Conservation (phyloP, 164 flowering plant genomes). For the Sedum album region DNA sequence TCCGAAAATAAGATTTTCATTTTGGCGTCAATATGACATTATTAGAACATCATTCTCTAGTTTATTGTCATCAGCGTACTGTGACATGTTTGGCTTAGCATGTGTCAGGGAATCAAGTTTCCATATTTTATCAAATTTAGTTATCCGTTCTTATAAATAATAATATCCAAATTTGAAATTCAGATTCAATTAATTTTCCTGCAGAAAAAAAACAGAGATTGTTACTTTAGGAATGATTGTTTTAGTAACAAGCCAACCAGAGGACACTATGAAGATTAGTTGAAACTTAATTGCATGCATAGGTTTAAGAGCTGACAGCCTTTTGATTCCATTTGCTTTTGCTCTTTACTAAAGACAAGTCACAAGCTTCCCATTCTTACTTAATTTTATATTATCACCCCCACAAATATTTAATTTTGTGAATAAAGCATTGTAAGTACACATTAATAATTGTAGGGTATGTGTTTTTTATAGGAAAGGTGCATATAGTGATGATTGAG, state of each 20-base stretch:
- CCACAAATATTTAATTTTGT: too few species aligned
- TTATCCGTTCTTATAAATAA: background rate
- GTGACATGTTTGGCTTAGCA: background rate
- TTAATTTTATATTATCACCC: too few species aligned
- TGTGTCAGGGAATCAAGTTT: background rate
- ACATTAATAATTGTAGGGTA: too few species aligned
- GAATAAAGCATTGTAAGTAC: too few species aligned
- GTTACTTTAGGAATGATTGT: background rate
- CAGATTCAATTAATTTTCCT: background rate
- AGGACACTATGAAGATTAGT: background rate
- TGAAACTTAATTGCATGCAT: too few species aligned
- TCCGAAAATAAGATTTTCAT: too few species aligned
- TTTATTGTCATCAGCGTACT: background rate
- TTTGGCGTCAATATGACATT: background rate
- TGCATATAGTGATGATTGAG: too few species aligned
- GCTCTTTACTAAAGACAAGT: background rate
- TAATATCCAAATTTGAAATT: background rate
- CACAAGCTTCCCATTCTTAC: too few species aligned
- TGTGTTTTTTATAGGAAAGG: too few species aligned
- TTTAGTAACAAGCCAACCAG: slow-evolving; percentile 1
- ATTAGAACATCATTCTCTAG: background rate
- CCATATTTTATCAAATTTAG: background rate
- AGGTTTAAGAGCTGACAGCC: background rate
- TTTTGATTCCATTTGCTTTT: background rate
- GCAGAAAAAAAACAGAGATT: background rate